Evolutionary conservation across 345 rosid genomes (phyloP), one percentile per base, ranked within the genome.

Genomic region (Acer campestre): DNA sequence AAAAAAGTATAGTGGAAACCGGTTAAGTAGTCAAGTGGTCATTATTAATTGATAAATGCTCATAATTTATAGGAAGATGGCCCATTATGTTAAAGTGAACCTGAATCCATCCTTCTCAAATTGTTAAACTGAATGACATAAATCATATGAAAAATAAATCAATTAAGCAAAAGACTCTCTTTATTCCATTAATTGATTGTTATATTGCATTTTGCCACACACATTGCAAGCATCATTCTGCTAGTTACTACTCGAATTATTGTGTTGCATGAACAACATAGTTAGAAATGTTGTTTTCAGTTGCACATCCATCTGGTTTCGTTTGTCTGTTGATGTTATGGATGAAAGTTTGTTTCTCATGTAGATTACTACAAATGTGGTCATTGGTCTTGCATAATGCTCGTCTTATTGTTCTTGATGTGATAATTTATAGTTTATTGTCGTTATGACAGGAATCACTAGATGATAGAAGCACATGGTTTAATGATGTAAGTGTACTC

Each of bases 381-480:
- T 23, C 6, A 1, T 44, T 64, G 27, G 14, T 67, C 14, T 71
- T 27, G 3, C 73, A 64, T 64, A 53, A 61, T 66, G 40, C 51
- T 17, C 14, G 23, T 27, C 25, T 79, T 70, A 44, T 56, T 73
- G 40, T 64, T 66, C n/a, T 22, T 75, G 35, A 71, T 31, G 51
- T 51, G 62, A 53, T 75, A 73, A 61, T 49, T 74, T 10, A 25
- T 61, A 51, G 40, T 64, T 61, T 44, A 77, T 82, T 82, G 63
- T 44, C 48, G 71, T 84, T 67, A 70, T 85, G 71, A 48, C 97
- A 95, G 99, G 94, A 17, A 14, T 42, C 46, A 9, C 11, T 7
- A 9, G 46, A 42, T 42, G 58, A 85, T 42, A 91, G 87, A 51
- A 88, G 81, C 87, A 92, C 66, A 82, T 95, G 99, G 99, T 94